Evolutionary conservation across 805 yeast species (phyloP), one percentile per base, ranked within the genome.

Genomic region (Monosporozyma solicola): DNA sequence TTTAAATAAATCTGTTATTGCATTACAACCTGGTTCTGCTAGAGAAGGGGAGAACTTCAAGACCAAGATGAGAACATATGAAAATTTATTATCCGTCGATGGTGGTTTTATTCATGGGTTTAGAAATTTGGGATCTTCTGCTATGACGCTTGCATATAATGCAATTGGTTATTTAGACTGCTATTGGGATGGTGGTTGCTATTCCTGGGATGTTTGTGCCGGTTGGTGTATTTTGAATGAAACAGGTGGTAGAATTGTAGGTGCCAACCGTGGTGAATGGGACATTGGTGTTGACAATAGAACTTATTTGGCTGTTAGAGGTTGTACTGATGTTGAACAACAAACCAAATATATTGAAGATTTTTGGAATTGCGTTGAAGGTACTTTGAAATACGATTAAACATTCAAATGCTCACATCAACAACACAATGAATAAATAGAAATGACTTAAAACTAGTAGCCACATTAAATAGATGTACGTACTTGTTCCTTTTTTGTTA

Each of bases 1-100:
- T 0, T 80, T 92, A 52, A 79, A 92, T 61, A 77, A 96, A 63
- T 85, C 96, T 1, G 85, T 85, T 55, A 95, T 92, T 32, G 98
- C 94, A 65, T 75, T 91, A 50, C 98, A 92, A 65, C 80, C 87
- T 51, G 74, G 94, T 48, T 91, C 97, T 68, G 88, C 94, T 16
- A 79, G 87, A 47, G 95, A 96, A 0, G 97, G 97, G 5, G 75
- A 80, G 44, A 84, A 87, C 57, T 90, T 94, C 61, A 87, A 95
- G 94, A 75, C 81, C 53, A 76, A 92, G 22, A 78, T 74, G 55
- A 69, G 87, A 46, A 96, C 95, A 0, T 96, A 88, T 64, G 79
- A 91, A 45, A 91, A 87, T 60, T 83, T 87, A 60, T 69, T 92
- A 51, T 83, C 90, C 59, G 88, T 80, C 62, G 98, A 94, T 68